Evolutionary conservation across 2,329 filamentous ascomycete species (phyloP).

Genomic region (Diplodia corticola): DNA sequence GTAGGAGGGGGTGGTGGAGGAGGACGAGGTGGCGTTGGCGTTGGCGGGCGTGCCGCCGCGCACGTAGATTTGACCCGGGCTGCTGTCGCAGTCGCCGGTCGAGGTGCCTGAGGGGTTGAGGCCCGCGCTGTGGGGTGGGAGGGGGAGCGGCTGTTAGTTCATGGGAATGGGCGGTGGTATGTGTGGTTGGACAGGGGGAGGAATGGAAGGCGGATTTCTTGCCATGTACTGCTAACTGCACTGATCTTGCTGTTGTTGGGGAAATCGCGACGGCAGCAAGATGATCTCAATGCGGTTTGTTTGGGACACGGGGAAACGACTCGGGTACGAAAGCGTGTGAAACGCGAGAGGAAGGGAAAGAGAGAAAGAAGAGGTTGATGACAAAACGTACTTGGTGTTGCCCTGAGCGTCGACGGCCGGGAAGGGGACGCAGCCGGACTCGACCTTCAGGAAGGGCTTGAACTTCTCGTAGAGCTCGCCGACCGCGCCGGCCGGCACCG

Average conservation of each 20-base stretch:
- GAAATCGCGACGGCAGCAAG: too few species aligned
- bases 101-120: conserved; percentile 44
- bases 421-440: conserved; percentile 64
- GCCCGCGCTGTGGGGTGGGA: conserved; percentile 47
- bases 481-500: conserved; percentile 46
- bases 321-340: too few species aligned
- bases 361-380: too few species aligned
- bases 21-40: conserved; percentile 44
- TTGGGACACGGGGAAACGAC: too few species aligned
- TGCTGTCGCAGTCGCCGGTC: conserved; percentile 44
- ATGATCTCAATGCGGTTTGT: too few species aligned
- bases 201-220: too few species aligned
- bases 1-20: too few species aligned
- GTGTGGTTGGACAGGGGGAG: too few species aligned
- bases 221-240: too few species aligned
- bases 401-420: conserved; percentile 60
- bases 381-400: conserved; percentile 58
- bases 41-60: conserved; percentile 38
- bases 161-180: too few species aligned
- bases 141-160: neutral
- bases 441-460: conserved; percentile 57
- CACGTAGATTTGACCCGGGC: conserved; percentile 54
- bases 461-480: conserved; percentile 57
- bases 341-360: too few species aligned
- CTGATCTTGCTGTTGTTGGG: too few species aligned